A percentile compares a stretch with the other conserved stretches of the same genome.
phyloP scores from a whole-genome alignment of 2,329 filamentous ascomycete genomes.

The Trichophyton schoenleinii region DNA sequence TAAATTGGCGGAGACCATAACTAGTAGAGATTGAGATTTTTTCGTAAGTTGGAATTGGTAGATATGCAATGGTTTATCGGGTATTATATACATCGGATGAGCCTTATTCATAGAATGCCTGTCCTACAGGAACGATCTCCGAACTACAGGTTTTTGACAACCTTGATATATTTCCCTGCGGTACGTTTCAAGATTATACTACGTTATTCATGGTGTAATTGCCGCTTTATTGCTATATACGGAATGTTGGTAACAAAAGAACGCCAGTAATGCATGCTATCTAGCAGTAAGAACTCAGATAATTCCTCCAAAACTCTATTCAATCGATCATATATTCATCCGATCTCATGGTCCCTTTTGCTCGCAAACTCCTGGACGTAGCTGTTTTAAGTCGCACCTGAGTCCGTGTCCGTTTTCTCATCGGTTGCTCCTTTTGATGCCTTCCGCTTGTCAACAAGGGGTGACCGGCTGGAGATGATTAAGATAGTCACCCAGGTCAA shows the following conservation, averaged over 20 bases:
- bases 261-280: background rate
- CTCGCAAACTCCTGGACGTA: too few species aligned
- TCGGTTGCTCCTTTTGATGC: slow-evolving; percentile 18
- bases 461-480: background rate
- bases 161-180: too few species aligned
- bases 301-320: background rate
- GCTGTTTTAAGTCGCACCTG: background rate
- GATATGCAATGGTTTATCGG: too few species aligned
- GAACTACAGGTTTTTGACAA: too few species aligned
- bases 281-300: background rate
- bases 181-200: too few species aligned
- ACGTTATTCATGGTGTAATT: background rate
- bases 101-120: too few species aligned
- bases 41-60: background rate
- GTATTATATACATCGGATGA: too few species aligned
- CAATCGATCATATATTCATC: background rate
- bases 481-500: slow-evolving; percentile 13
- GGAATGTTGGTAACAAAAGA: background rate
- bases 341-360: background rate
- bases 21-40: background rate
- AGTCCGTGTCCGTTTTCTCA: background rate
- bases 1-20: background rate
- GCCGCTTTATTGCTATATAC: background rate
- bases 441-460: background rate
- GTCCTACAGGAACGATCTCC: too few species aligned